These are phyloP conservation scores for Mortierella sp. DNA, from an alignment of 371 early-diverging fungal species.

Conservation along the genomic window DNA sequence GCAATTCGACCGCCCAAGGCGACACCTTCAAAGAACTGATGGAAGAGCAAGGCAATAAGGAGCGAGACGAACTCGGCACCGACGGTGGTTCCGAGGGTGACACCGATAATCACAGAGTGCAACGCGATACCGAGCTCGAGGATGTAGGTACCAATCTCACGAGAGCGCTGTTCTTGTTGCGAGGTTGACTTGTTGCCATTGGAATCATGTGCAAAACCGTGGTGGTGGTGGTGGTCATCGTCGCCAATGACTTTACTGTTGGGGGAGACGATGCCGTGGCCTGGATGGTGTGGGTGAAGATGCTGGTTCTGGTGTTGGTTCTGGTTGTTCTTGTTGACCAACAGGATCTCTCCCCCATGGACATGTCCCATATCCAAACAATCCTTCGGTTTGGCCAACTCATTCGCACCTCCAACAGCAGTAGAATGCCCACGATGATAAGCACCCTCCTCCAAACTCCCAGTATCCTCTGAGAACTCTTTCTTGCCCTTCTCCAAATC, in stretches of 20 bases:
- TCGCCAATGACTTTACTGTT: background rate
- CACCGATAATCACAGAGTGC: conserved; percentile 91
- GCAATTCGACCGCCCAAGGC: conserved; percentile 85
- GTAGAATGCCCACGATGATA: background rate
- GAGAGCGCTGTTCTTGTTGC: conserved; percentile 26
- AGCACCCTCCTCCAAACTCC: conserved; percentile 31
- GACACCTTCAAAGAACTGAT: conserved; percentile 91
- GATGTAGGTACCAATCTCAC: conserved; percentile 61
- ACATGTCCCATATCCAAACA: conserved; percentile 39
- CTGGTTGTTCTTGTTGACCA: conserved; percentile 28
- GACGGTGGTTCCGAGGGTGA: conserved; percentile 79
- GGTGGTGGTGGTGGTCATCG: background rate
- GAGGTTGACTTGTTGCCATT: background rate
- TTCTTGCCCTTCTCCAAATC: conserved; percentile 15
- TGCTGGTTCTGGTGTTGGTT: conserved; percentile 21
- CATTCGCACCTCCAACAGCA: background rate
- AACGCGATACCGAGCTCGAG: conserved; percentile 89
- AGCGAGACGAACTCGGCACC: conserved; percentile 75
- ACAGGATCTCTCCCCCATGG: conserved; percentile 47
- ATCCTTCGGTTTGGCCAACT: conserved; percentile 8
- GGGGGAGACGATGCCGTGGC: background rate
- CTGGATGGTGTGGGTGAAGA: conserved; percentile 5
- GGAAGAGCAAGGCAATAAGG: conserved; percentile 86
- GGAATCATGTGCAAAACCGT: background rate
- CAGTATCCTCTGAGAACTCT: background rate